Conservation (phyloP, 2,329 filamentous ascomycete genomes). For the Aspergillus aculeatinus region DNA sequence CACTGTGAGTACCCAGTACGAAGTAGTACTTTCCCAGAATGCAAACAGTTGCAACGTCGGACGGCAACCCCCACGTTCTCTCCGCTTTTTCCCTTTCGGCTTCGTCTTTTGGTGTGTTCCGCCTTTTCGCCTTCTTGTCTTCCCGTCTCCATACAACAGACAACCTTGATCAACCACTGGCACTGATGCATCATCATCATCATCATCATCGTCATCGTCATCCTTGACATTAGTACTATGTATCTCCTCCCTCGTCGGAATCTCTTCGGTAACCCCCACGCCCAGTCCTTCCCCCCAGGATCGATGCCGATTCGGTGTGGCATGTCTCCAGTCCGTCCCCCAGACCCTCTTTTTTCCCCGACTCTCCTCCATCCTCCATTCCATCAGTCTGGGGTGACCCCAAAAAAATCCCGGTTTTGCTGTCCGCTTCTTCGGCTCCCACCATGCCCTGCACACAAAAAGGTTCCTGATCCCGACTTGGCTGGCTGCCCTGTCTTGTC, state of each 20-base stretch:
- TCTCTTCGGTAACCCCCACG: slow-evolving; percentile 7
- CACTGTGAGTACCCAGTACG: no score
- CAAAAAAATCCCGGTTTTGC: slow-evolving; percentile 3
- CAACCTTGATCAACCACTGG: no score
- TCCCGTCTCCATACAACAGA: background rate
- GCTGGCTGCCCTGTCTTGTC: background rate
- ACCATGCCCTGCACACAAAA: slow-evolving; percentile 15
- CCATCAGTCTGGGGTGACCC: background rate
- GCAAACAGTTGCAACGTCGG: background rate
- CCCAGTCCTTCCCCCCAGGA: slow-evolving; percentile 6
- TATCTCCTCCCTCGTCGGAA: background rate
- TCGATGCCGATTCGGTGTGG: slow-evolving; percentile 2
- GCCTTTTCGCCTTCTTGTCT: slow-evolving; percentile 2
- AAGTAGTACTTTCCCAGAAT: no score
- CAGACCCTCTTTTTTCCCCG: slow-evolving; percentile 5
- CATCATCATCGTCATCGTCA: background rate
- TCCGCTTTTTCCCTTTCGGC: slow-evolving; percentile 5
- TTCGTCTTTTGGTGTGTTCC: background rate
- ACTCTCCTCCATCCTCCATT: background rate
- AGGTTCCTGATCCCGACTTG: slow-evolving; percentile 8
- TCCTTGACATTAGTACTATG: no score
- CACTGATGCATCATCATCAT: background rate
- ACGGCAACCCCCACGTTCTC: background rate
- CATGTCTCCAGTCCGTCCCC: slow-evolving; percentile 3
- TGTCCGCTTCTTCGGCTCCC: slow-evolving; percentile 7